Evolutionary conservation across 768 basidiomycete species (phyloP).

Genomic region (Pulveroboletus sp.): DNA sequence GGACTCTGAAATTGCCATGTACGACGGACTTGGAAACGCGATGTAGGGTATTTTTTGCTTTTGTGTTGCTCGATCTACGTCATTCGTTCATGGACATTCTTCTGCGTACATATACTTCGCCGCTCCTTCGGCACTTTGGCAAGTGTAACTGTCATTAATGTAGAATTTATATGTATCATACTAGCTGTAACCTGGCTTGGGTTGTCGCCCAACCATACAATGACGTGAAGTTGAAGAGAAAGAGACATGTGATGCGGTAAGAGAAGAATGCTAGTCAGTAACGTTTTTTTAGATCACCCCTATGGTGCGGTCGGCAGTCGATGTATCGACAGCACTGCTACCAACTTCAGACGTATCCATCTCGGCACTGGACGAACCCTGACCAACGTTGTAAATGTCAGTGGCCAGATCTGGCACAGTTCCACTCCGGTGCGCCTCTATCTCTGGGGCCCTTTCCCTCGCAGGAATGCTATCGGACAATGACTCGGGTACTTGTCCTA

Average conservation of each 20-base stretch:
- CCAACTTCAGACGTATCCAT: neutral
- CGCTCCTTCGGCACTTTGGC: conserved; percentile 14
- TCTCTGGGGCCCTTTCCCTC: neutral
- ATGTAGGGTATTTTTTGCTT: conserved; percentile 13
- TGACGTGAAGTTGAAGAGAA: neutral
- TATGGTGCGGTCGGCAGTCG: neutral
- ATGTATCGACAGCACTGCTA: conserved; percentile 2
- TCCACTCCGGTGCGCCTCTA: conserved; percentile 1
- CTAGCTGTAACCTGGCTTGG: conserved; percentile 14
- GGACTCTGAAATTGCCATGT: conserved; percentile 31
- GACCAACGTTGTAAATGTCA: neutral
- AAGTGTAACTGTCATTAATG: conserved; percentile 25
- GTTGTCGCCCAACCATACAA: conserved; percentile 1
- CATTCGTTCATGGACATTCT: conserved; percentile 15
- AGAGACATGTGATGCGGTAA: neutral
- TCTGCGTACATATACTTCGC: conserved; percentile 10
- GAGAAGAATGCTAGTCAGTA: neutral
- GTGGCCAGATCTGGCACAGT: neutral
- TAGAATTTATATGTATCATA: conserved; percentile 28
- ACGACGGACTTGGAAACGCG: conserved; percentile 26
- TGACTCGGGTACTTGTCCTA: conserved; percentile 1
- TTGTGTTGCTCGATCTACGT: conserved; percentile 13
- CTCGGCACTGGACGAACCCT: neutral
- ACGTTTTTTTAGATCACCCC: neutral
- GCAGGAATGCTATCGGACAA: conserved; percentile 1